Evolutionary conservation across 2,329 filamentous ascomycete genomes (phyloP).

Genomic region (Proliferodiscus dingleyae): DNA sequence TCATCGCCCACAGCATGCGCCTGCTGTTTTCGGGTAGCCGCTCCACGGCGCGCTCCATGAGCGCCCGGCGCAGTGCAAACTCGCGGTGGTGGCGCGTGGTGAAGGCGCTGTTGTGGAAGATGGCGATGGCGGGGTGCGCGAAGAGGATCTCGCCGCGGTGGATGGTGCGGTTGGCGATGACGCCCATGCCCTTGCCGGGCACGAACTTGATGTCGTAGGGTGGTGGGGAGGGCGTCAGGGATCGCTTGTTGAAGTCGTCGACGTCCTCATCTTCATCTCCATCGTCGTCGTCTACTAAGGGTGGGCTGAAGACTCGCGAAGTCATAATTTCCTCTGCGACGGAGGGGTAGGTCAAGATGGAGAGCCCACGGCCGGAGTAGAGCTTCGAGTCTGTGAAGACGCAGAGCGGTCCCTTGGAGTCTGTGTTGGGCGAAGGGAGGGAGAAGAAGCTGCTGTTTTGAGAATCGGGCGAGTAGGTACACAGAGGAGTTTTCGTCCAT

Average conservation of each 20-base stretch:
- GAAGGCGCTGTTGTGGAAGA: conserved; percentile 17
- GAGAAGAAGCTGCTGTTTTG: background rate
- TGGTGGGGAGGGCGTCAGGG: background rate
- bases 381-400: conserved; percentile 10
- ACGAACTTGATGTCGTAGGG: conserved; percentile 13
- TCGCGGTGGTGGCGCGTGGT: conserved; percentile 1
- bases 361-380: conserved; percentile 12
- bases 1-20: conserved; percentile 9
- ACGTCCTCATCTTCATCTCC: too few species aligned
- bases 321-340: conserved; percentile 11
- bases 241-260: background rate
- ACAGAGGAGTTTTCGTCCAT: conserved; percentile 4
- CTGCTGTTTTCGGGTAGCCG: conserved; percentile 13
- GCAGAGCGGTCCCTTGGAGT: conserved; percentile 9
- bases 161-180: conserved; percentile 19
- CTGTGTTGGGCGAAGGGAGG: background rate
- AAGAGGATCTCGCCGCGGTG: conserved; percentile 13
- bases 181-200: conserved; percentile 15
- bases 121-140: conserved; percentile 14
- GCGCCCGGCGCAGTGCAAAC: background rate
- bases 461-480: background rate
- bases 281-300: background rate
- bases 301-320: conserved; percentile 8
- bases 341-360: conserved; percentile 14
- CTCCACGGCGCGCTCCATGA: conserved; percentile 10